Evolutionary conservation across 306 rosid genomes (phyloP).

Genomic region (Canavalia gladiata): DNA sequence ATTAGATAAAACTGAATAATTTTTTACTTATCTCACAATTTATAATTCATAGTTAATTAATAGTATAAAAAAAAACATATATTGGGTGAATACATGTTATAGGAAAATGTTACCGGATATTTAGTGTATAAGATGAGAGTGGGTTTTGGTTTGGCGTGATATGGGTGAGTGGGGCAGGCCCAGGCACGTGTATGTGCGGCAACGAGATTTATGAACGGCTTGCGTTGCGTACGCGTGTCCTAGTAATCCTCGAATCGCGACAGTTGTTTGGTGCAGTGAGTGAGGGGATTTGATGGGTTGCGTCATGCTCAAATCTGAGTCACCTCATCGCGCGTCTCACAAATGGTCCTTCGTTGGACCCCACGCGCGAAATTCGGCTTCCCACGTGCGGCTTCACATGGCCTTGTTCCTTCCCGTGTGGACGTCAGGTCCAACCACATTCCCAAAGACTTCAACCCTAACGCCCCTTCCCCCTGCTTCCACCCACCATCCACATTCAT

Average conservation of each 20-base stretch:
- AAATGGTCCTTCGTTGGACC: constrained; percentile 7
- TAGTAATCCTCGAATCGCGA: constrained; percentile 78
- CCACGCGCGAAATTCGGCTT: constrained; percentile 42
- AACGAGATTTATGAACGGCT: neutral
- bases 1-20: too few relatives aligned
- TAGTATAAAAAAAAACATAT: too few relatives aligned
- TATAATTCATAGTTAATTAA: too few relatives aligned
- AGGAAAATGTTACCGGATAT: too few relatives aligned
- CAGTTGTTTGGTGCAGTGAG: constrained; percentile 40
- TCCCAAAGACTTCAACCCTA: constrained; percentile 19
- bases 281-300: constrained; percentile 30
- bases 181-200: constrained; percentile 67
- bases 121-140: too few relatives aligned
- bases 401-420: constrained; percentile 15
- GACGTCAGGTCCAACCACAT: constrained; percentile 57
- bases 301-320: constrained; percentile 34
- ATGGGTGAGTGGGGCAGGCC: constrained; percentile 49
- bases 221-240: constrained; percentile 52
- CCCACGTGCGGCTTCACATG: constrained; percentile 59
- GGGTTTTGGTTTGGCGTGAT: constrained; percentile 61
- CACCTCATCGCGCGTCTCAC: constrained; percentile 31
- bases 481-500: neutral
- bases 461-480: neutral
- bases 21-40: too few relatives aligned
- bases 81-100: too few relatives aligned